Base-by-base conservation (phyloP, 495 filamentous ascomycete species). In the Glarea lozoyensis region DNA sequence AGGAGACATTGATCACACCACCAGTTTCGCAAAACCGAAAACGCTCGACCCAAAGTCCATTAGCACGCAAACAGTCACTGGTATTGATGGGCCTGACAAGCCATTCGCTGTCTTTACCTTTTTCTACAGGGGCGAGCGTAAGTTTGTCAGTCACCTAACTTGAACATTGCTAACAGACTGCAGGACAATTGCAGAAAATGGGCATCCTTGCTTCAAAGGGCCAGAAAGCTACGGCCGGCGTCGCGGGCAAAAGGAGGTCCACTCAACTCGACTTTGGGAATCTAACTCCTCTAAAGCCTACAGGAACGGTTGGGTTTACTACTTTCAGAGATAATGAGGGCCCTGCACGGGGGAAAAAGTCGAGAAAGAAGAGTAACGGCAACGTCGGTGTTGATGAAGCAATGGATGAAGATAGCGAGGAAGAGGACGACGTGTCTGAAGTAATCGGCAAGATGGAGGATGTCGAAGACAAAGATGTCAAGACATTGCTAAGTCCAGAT, bases 61-160 rank as follows among this genome's bases (percentile, higher is more conserved):
- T 57, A 95, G 88, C 54, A 97, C 93, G 0, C 92, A 99, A 63
- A 96, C 90, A 0, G 92, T 99, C 13, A 97, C 89, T 17, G 92
- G 92, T n/a, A 94, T 99, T 50, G 92, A 99, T 62, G 81, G 84
- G 0, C 85, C 88, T 18, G 88, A 96, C 42, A 86, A 87, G 60
- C 93, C 94, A 12, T 99, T 94, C 65, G 92, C 92, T 1, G 82
- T 84, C 10, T 99, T 99, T 60, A 94, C 94, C 4, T 99, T 99
- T 59, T 85, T 97, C 68, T 99, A 99, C 58, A 77, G 92, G 42
- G 92, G 93, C 58, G 85, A 94, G 62, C 81, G 92, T 95, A 68
- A 71, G 88, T 76, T 33, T 37, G 12, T 17, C 13, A n/a, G 3
- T 1, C 17, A 9, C 19, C 11, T 38, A 5, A 41, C 18, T 17